phyloP scores from a whole-genome alignment of 495 filamentous ascomycete genomes.

The Neurospora sp. region DNA sequence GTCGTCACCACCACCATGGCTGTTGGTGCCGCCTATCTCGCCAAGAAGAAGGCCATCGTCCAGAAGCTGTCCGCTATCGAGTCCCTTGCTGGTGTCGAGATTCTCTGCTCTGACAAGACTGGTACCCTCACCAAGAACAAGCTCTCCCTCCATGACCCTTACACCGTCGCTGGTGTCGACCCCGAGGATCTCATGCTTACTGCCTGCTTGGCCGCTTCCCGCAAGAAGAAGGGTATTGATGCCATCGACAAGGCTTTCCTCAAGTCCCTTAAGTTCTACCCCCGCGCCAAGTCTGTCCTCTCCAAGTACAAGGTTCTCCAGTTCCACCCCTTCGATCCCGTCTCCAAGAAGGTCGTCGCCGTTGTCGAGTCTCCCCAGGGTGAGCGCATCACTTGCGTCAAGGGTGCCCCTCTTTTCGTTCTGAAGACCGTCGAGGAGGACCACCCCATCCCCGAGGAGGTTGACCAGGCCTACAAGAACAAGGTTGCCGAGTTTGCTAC shows the following conservation, averaged over 20 bases:
- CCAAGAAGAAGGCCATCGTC: constrained; percentile 92
- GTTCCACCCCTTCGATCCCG: constrained; percentile 85
- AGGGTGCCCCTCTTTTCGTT: constrained; percentile 81
- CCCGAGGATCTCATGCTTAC: constrained; percentile 81
- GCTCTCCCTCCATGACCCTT: constrained; percentile 76
- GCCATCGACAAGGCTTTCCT: constrained; percentile 92
- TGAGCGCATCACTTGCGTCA: constrained; percentile 76
- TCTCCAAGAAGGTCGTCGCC: constrained; percentile 86
- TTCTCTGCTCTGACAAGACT: constrained; percentile 96
- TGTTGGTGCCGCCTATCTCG: constrained; percentile 87
- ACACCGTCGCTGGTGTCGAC: constrained; percentile 67
- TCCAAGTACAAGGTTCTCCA: constrained; percentile 67
- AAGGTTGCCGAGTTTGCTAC: constrained; percentile 85
- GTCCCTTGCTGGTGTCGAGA: constrained; percentile 89
- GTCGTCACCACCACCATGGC: constrained; percentile 96
- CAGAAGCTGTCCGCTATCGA: constrained; percentile 94
- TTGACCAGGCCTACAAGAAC: constrained; percentile 74
- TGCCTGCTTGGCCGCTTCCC: constrained; percentile 81
- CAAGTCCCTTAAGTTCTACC: constrained; percentile 71
- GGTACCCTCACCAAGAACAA: constrained; percentile 92
- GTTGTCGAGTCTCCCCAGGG: constrained; percentile 73
- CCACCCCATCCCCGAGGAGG: constrained; percentile 58
- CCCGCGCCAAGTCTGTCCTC: constrained; percentile 64
- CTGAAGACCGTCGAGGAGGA: constrained; percentile 76
- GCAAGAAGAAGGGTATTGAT: constrained; percentile 92